Base-by-base conservation (phyloP, 805 yeast genomes). In the Candida pseudoglaebosa region DNA sequence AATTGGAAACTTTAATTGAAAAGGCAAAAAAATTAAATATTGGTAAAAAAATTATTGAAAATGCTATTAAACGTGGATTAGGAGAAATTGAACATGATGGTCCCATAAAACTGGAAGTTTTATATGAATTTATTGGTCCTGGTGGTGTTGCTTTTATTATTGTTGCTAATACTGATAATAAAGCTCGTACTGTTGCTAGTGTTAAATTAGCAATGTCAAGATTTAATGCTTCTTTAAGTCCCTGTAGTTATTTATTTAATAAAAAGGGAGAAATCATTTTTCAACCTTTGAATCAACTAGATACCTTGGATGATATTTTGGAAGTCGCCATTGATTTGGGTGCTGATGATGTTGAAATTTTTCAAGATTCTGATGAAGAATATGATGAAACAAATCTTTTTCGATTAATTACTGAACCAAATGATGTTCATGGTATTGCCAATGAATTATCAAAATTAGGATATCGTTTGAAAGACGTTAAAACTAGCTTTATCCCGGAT, bases 71-170 rank as follows among this genome's bases (percentile, higher is more conserved):
- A 52, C 76, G 96, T 57, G 96, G 91, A 13, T 70, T 81, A 1
- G 96, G 95, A 1, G 80, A 78, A 35, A 66, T 73, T 20, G 62
- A 70, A 26, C 71, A 66, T 22, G 66, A 70, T 20, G 70, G 70
- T 3, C 70, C 70, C 20, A 60, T 61, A 18, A 62, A 74, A 42
- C 84, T 77, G 40, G 73, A 64, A 10, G 85, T 81, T 21, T 57
- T 75, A 8, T 93, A 90, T 60, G 98, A 93, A 57, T 95, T 93
- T 12, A 69, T 89, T 58, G 97, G 91, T 0, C 96, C 96, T 0
- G 95, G 90, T 1, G 96, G 96, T 2, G 86, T 86, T 2, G 85
- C 96, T 0, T 70, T 89, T 33, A 75, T 91, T 3, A 79, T 91
- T 4, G 95, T 88, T 52, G 90, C 95, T 0, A 70, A 80, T 35